These are phyloP conservation scores for Pichia paraexigua DNA, from an alignment of 805 yeast genomes.

Conservation along the genomic window DNA sequence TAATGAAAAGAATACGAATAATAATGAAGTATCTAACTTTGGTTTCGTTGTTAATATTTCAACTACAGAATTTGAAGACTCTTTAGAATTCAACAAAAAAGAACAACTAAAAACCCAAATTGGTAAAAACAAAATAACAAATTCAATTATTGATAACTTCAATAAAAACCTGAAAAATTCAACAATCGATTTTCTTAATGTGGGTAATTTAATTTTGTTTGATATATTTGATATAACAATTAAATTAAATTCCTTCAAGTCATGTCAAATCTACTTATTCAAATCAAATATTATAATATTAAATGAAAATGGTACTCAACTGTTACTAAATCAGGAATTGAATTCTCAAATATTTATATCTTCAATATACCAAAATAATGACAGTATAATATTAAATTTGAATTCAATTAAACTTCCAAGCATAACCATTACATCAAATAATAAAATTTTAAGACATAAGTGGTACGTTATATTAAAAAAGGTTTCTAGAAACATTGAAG, in stretches of 20 bases:
- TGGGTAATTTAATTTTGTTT: slow-evolving; percentile 21
- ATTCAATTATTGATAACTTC: slow-evolving; percentile 16
- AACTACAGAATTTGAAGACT: slow-evolving; percentile 21
- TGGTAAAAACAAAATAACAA: slow-evolving; percentile 18
- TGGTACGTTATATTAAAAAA: slow-evolving; percentile 22
- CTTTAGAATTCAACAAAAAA: slow-evolving; percentile 15
- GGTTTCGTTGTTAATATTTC: slow-evolving; percentile 20
- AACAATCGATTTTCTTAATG: slow-evolving; percentile 16
- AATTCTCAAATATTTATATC: slow-evolving; percentile 16
- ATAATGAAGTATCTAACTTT: slow-evolving; percentile 7
- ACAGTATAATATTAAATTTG: slow-evolving; percentile 18
- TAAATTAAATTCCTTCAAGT: slow-evolving; percentile 1
- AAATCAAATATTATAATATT: slow-evolving; percentile 19
- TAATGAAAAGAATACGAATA: neutral
- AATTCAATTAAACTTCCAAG: slow-evolving; percentile 21
- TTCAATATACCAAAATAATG: slow-evolving; percentile 17
- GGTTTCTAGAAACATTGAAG: slow-evolving; percentile 2
- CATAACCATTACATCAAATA: slow-evolving; percentile 14
- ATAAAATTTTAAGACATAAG: slow-evolving; percentile 20
- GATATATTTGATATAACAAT: slow-evolving; percentile 17
- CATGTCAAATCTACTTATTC: slow-evolving; percentile 18
- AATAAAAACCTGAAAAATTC: slow-evolving; percentile 9
- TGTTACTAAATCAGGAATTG: slow-evolving; percentile 15
- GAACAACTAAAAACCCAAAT: slow-evolving; percentile 13
- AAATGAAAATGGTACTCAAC: slow-evolving; percentile 11